Base-by-base conservation (phyloP, 2,329 filamentous ascomycete species). In the Arthrinium puccinioides region DNA sequence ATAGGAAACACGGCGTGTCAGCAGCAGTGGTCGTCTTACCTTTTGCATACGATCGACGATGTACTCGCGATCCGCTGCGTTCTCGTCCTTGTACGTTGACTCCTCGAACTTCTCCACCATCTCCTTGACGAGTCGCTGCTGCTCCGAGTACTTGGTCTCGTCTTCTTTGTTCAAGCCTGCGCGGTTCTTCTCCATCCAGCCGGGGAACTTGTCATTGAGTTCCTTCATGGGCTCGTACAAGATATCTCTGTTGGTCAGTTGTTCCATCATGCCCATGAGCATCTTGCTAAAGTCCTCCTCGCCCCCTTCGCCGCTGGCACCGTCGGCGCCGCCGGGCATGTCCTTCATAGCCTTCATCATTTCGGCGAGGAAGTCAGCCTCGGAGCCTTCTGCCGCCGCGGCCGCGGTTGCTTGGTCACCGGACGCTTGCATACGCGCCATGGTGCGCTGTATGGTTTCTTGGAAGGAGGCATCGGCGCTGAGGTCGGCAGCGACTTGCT, bases 161-260 rank as follows among this genome's bases (percentile, higher is more conserved):
- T 97, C 90, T 33, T 84, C 86, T 36, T 73, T 62, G 3, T 80
- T 63, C 36, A 79, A 80, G 18, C 68, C 78, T 27, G 65, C 73
- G 49, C 70, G 70, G 59, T 96, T 90, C 63, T 85, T 82, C 51
- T 76, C 74, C 58, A 98, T 72, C 90, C 92, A 98, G 3, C 65
- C 79, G 0, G 89, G 90, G 55, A 92, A 98, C 62, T 96, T 97
- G 37, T 87, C 83, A 59, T 94, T 69, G 32, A 98, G 69, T 63
- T 98, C 92, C 67, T 95, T 95, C 88, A 98, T 96, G 3, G 92
- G 92, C 65, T 98, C 90, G 58, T 97, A 97, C 35, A 98, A 65
- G 45, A 98, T 96, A 50, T 97, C 92, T 68, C 95, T 97, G 62
- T 94, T 95, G 4, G 92, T 97, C 45, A 98, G 73, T 61, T 98